A percentile compares a stretch with the other conserved stretches of the same genome.
phyloP scores from a whole-genome alignment of 1,139 yeast species.

The Kurtzmaniella quercitrusa region DNA sequence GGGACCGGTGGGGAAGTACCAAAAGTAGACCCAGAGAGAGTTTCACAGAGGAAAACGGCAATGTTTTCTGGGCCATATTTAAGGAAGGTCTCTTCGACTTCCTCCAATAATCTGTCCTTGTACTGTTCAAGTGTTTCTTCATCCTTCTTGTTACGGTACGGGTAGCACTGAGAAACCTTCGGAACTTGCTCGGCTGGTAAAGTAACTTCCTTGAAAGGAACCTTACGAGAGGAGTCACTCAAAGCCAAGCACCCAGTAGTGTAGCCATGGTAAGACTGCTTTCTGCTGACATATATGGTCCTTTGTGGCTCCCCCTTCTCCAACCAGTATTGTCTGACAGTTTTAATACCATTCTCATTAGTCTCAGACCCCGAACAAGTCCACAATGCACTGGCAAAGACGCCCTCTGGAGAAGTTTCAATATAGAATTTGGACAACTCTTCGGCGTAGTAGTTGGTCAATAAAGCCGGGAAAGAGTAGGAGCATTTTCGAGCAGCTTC shows the following conservation, averaged over 20 bases:
- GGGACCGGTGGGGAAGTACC: slow-evolving; percentile 55
- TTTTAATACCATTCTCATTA: slow-evolving; percentile 54
- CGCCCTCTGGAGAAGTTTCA: slow-evolving; percentile 50
- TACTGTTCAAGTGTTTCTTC: slow-evolving; percentile 49
- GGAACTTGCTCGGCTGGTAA: slow-evolving; percentile 38
- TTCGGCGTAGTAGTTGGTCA: slow-evolving; percentile 44
- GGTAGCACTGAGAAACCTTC: slow-evolving; percentile 43
- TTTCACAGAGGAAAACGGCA: slow-evolving; percentile 52
- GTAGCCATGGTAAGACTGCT: slow-evolving; percentile 57
- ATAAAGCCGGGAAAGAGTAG: slow-evolving; percentile 42
- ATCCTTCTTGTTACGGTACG: slow-evolving; percentile 43
- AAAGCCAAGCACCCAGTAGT: slow-evolving; percentile 52
- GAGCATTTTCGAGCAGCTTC: slow-evolving; percentile 42
- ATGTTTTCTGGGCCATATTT: slow-evolving; percentile 49
- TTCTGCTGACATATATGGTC: slow-evolving; percentile 47
- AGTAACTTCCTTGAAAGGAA: slow-evolving; percentile 37
- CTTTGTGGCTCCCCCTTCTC: slow-evolving; percentile 48
- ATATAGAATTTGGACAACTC: slow-evolving; percentile 49
- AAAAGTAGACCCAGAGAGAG: slow-evolving; percentile 53
- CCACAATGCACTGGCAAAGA: slow-evolving; percentile 50
- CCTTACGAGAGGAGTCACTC: slow-evolving; percentile 38
- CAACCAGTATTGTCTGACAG: slow-evolving; percentile 51
- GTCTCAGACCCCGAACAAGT: slow-evolving; percentile 61
- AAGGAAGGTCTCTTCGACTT: slow-evolving; percentile 45
- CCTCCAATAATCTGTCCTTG: slow-evolving; percentile 38